Percentiles rank a stretch among this genome's conserved stretches.
These are phyloP conservation scores for Aspergillus versicolor DNA, from an alignment of 2,329 filamentous ascomycete species.

Conservation along the genomic window DNA sequence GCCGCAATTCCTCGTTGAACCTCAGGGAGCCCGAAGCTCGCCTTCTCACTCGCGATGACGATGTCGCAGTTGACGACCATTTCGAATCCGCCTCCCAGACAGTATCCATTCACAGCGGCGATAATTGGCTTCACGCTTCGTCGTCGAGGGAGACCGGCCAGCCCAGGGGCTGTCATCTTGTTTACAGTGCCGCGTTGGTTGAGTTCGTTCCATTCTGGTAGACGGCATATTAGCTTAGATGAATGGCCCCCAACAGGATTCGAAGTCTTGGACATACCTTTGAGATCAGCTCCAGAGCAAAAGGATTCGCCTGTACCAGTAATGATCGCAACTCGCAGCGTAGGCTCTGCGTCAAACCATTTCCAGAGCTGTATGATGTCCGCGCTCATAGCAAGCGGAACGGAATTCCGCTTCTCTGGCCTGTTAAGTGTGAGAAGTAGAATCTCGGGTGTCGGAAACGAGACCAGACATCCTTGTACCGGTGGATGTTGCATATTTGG, in stretches of 20 bases:
- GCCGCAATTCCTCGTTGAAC: slow-evolving; percentile 70
- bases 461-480: slow-evolving; percentile 30
- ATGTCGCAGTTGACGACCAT: slow-evolving; percentile 73
- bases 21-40: slow-evolving; percentile 69
- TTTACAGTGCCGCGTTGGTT: slow-evolving; percentile 36
- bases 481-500: slow-evolving; percentile 10
- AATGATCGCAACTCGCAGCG: slow-evolving; percentile 61
- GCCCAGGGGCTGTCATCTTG: slow-evolving; percentile 51
- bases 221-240: neutral
- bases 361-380: slow-evolving; percentile 51
- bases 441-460: slow-evolving; percentile 43
- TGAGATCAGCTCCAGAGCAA: slow-evolving; percentile 67
- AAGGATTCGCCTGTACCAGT: slow-evolving; percentile 65
- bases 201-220: slow-evolving; percentile 53
- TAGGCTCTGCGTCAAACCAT: slow-evolving; percentile 64
- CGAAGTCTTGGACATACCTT: slow-evolving; percentile 37
- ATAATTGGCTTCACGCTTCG: slow-evolving; percentile 72
- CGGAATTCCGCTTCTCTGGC: slow-evolving; percentile 42
- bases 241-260: neutral
- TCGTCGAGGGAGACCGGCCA: slow-evolving; percentile 66
- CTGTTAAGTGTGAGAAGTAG: slow-evolving; percentile 45
- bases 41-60: slow-evolving; percentile 50
- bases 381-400: slow-evolving; percentile 41
- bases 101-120: slow-evolving; percentile 73
- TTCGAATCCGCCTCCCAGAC: slow-evolving; percentile 74